phyloP scores from a whole-genome alignment of 148 eudicot genomes.

The Pouteria glomerata region DNA sequence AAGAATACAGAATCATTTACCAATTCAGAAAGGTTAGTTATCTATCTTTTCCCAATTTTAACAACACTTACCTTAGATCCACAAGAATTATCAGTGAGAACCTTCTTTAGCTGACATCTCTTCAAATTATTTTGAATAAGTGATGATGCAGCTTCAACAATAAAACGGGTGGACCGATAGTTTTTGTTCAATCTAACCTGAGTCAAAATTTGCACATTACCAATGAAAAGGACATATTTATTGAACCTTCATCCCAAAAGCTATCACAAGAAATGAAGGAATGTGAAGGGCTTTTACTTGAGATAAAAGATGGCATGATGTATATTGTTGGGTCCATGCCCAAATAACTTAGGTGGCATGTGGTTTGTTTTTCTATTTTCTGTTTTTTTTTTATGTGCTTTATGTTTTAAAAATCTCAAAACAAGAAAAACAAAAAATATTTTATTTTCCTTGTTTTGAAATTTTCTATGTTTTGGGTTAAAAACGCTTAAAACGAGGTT shows the following conservation, averaged over 20 bases:
- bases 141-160: slow-evolving; percentile 89
- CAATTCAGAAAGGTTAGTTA: background rate
- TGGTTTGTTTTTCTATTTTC: too few species aligned
- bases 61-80: slow-evolving; percentile 61
- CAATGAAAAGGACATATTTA: slow-evolving; percentile 7
- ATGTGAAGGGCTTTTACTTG: too few species aligned
- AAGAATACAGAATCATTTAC: slow-evolving; percentile 6
- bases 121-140: slow-evolving; percentile 64
- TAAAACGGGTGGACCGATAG: slow-evolving; percentile 89
- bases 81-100: slow-evolving; percentile 68
- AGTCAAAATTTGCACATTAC: background rate
- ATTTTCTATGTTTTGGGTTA: too few species aligned
- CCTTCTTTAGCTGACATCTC: slow-evolving; percentile 55
- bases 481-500: too few species aligned
- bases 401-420: too few species aligned
- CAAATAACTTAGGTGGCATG: too few species aligned
- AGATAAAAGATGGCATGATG: too few species aligned
- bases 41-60: background rate
- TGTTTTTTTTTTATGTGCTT: too few species aligned
- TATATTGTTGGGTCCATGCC: too few species aligned
- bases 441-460: too few species aligned
- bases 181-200: slow-evolving; percentile 73
- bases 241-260: background rate
- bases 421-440: too few species aligned
- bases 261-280: background rate